These are phyloP conservation scores for Termitomyces bulborhizus DNA, from an alignment of 768 basidiomycete species.

Conservation along the genomic window DNA sequence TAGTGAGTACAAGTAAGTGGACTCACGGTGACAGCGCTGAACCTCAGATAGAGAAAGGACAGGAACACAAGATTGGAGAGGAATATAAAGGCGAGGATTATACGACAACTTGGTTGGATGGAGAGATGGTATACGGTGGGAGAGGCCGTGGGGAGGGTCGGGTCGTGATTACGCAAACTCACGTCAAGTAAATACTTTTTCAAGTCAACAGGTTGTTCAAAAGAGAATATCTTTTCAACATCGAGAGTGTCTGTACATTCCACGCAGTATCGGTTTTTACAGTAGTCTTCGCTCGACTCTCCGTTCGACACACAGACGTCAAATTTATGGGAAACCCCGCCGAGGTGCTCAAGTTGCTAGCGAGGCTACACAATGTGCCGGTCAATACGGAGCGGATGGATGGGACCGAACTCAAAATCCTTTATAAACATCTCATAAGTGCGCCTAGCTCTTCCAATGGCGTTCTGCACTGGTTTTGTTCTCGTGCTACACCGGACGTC, in stretches of 20 bases:
- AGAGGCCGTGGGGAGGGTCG: neutral
- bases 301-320: neutral
- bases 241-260: no score
- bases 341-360: constrained; percentile 44
- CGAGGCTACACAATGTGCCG: constrained; percentile 51
- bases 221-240: no score
- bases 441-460: constrained; percentile 31
- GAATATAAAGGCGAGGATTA: neutral
- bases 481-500: constrained; percentile 46
- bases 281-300: no score
- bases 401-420: constrained; percentile 41
- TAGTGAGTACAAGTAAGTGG: no score
- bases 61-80: neutral
- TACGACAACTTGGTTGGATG: neutral
- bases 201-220: no score
- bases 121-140: neutral
- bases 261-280: no score
- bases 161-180: neutral
- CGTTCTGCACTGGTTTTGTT: constrained; percentile 79
- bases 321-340: constrained; percentile 11
- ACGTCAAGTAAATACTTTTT: neutral
- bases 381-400: constrained; percentile 43
- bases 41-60: neutral
- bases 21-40: neutral
- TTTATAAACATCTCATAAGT: constrained; percentile 53